Evolutionary conservation across 2,329 filamentous ascomycete species (phyloP), one percentile per base, ranked within the genome.

Genomic region (Thelonectria olida): DNA sequence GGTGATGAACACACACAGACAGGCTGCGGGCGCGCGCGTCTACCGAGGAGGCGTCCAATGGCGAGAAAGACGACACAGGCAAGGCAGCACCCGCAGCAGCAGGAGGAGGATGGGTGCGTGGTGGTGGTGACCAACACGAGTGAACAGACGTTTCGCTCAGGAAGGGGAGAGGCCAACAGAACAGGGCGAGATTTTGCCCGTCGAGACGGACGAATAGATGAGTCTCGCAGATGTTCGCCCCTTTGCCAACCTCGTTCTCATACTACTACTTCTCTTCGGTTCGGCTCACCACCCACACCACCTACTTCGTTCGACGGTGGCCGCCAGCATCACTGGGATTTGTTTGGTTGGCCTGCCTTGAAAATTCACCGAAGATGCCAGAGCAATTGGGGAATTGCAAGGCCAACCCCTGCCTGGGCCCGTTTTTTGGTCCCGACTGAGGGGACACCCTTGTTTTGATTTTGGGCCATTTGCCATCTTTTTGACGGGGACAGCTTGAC

Each of bases 11-110:
- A n/a, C n/a, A n/a, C n/a, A n/a, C n/a, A n/a, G n/a, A 49, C 56
- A 63, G 45, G 45, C 56, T 55, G n/a, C n/a, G n/a, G n/a, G 36
- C 54, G 50, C 57, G 49, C 42, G 50, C 19, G 36, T 47, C 58
- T 62, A 54, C 65, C 61, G 58, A 65, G 19, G 61, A 61, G 65
- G 66, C 65, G 66, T 68, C 66, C 66, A 68, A 68, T 67, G 57
- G 52, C 36, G 31, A 47, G 34, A 42, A 9, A 17, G 22, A 17
- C n/a, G 36, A 13, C 7, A 20, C 36, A 34, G 23, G 19, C 44
- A 41, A 20, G 20, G n/a, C n/a, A n/a, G 17, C 49, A 34, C 34
- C 55, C 31, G 39, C 22, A 20, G 19, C 12, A 22, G n/a, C n/a
- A n/a, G n/a, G n/a, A 20, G 38, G 34, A 51, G 28, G 41, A 34